Conservation (phyloP, 257 asterid species). For the Perilla frutescens region DNA sequence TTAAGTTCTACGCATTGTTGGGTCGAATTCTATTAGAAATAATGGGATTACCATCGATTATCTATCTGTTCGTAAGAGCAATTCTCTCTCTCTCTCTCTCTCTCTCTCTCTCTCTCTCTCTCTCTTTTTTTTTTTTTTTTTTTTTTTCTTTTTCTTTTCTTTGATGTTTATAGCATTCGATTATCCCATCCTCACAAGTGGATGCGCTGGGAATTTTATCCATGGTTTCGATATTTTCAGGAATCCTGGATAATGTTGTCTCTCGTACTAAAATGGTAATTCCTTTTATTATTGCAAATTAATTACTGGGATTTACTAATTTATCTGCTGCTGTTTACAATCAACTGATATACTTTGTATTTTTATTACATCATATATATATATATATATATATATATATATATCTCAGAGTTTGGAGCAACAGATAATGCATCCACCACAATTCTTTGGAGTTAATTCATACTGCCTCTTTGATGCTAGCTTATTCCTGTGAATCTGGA, state of each 20-base stretch:
- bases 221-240: slow-evolving; percentile 63
- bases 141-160: neutral
- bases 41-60: slow-evolving; percentile 27
- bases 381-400: too few relatives aligned
- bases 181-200: slow-evolving; percentile 44
- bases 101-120: too few relatives aligned
- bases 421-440: too few relatives aligned
- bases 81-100: too few relatives aligned
- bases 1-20: too few relatives aligned
- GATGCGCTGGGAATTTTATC: slow-evolving; percentile 44
- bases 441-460: too few relatives aligned
- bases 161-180: slow-evolving; percentile 41
- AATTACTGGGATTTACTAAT: neutral
- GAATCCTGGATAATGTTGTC: slow-evolving; percentile 53
- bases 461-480: too few relatives aligned
- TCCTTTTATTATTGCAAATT: neutral
- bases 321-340: too few relatives aligned
- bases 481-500: too few relatives aligned
- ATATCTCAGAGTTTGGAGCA: too few relatives aligned
- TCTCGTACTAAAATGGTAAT: slow-evolving; percentile 1
- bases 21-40: neutral
- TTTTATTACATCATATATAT: neutral
- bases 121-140: too few relatives aligned
- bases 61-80: slow-evolving; percentile 26
- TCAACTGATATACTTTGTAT: too few relatives aligned